phyloP scores from a whole-genome alignment of 352 stramenopile genomes.

The Phytophthora rubi region DNA sequence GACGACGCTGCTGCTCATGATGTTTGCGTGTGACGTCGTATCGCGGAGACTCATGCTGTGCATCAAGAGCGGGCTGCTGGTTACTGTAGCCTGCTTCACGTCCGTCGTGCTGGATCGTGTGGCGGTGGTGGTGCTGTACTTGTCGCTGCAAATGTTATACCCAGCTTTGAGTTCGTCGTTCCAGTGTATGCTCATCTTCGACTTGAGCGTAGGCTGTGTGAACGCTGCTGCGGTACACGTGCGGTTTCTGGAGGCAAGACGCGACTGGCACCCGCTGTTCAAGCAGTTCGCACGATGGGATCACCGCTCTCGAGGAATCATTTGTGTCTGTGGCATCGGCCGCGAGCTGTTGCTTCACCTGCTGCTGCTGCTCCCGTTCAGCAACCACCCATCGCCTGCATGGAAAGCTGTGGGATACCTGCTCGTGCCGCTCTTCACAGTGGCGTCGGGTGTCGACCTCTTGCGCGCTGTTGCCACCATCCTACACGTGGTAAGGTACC shows the following conservation, averaged over 20 bases:
- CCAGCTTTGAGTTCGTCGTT: conserved; percentile 48
- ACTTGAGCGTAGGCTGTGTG: conserved; percentile 60
- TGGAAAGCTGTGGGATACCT: conserved; percentile 49
- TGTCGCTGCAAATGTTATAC: conserved; percentile 62
- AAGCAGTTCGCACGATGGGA: conserved; percentile 66
- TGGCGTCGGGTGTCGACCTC: conserved; percentile 65
- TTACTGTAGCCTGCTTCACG: conserved; percentile 73
- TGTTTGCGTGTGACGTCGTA: conserved; percentile 63
- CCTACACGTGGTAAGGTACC: conserved; percentile 57
- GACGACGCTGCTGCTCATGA: conserved; percentile 51
- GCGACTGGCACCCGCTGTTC: conserved; percentile 69
- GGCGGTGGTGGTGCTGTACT: conserved; percentile 61
- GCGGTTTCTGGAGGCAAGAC: conserved; percentile 65
- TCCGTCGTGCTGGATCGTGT: conserved; percentile 76
- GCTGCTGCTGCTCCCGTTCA: conserved; percentile 66
- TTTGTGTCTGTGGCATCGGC: conserved; percentile 59
- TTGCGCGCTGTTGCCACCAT: conserved; percentile 59
- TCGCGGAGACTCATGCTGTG: conserved; percentile 64
- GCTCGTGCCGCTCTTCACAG: conserved; percentile 64
- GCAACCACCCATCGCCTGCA: conserved; percentile 29
- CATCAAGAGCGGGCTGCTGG: conserved; percentile 79
- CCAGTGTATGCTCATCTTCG: conserved; percentile 55
- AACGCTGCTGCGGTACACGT: conserved; percentile 61
- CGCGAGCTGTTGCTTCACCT: conserved; percentile 69
- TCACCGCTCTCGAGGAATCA: conserved; percentile 47